A percentile compares a stretch with the other conserved stretches of the same genome.
Conservation (phyloP, 768 basidiomycete genomes). For the Rhizopogon roseolus region DNA sequence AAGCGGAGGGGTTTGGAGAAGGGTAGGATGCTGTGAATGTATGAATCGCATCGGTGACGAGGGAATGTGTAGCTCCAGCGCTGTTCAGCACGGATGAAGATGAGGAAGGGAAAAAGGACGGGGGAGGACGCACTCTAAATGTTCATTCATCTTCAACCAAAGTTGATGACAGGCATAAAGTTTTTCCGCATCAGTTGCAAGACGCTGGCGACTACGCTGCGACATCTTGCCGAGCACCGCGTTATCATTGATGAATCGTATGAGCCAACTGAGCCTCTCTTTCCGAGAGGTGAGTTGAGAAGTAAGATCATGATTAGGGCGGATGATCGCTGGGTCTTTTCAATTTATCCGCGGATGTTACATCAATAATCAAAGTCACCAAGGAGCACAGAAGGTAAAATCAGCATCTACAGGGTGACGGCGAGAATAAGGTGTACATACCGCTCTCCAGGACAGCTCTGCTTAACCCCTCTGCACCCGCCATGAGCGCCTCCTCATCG, state of each 20-base stretch:
- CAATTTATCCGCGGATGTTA: not conserved
- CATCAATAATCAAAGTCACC: not conserved
- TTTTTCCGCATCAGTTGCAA: constrained; percentile 84
- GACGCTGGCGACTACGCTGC: constrained; percentile 65
- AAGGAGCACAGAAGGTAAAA: not conserved
- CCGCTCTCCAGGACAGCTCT: constrained; percentile 68
- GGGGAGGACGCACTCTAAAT: constrained; percentile 46
- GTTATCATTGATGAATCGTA: constrained; percentile 86
- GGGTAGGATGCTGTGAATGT: constrained; percentile 51
- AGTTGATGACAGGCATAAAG: constrained; percentile 75
- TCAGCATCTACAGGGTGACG: not conserved
- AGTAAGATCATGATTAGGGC: constrained; percentile 74
- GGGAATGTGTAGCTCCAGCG: constrained; percentile 49
- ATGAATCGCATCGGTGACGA: constrained; percentile 68
- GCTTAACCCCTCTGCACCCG: constrained; percentile 74
- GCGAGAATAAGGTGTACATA: constrained; percentile 21
- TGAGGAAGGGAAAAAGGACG: not conserved
- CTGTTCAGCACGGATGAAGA: constrained; percentile 26
- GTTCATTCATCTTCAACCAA: constrained; percentile 73
- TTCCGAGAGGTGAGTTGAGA: constrained; percentile 73
- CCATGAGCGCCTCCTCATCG: constrained; percentile 76
- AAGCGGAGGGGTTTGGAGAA: constrained; percentile 10
- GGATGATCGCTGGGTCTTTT: constrained; percentile 61
- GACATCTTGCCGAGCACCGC: constrained; percentile 80
- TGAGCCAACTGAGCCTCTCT: constrained; percentile 77